A percentile compares a stretch with the other conserved stretches of the same genome.
Evolutionary conservation across 176 grass and related monocot genomes (phyloP).

Genomic region (Saccharum spontaneum): DNA sequence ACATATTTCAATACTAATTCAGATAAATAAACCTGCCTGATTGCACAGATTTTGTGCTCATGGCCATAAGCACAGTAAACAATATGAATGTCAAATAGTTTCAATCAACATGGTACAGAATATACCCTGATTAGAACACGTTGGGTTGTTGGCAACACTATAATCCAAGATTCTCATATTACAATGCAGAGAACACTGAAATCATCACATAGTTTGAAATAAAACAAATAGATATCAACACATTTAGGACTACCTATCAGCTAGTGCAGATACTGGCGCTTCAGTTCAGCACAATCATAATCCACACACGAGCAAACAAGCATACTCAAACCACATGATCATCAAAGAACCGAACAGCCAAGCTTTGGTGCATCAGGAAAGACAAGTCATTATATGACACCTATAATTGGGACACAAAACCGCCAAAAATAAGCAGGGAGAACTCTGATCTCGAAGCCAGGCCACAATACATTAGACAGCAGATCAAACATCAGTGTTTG

Average conservation of each 20-base stretch:
- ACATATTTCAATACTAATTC: not conserved
- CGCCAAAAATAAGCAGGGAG: not conserved
- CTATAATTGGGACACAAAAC: not conserved
- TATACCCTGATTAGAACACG: not conserved
- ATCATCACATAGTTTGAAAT: no score
- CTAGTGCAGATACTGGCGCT: not conserved
- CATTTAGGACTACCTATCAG: no score
- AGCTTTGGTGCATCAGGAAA: not conserved
- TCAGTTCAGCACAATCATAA: not conserved
- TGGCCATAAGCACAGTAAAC: not conserved
- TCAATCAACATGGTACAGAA: not conserved
- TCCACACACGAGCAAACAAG: not conserved
- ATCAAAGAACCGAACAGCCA: not conserved
- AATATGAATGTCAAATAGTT: not conserved
- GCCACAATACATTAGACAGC: not conserved
- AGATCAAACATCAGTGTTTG: not conserved
- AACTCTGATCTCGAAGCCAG: not conserved
- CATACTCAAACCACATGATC: not conserved
- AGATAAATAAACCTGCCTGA: not conserved
- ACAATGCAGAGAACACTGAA: no score
- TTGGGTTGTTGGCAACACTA: not conserved
- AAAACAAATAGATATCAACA: no score
- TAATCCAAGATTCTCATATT: no score
- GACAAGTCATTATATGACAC: not conserved
- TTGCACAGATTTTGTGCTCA: not conserved